These are phyloP conservation scores for Suillus americanus DNA, from an alignment of 768 basidiomycete species.

Conservation along the genomic window DNA sequence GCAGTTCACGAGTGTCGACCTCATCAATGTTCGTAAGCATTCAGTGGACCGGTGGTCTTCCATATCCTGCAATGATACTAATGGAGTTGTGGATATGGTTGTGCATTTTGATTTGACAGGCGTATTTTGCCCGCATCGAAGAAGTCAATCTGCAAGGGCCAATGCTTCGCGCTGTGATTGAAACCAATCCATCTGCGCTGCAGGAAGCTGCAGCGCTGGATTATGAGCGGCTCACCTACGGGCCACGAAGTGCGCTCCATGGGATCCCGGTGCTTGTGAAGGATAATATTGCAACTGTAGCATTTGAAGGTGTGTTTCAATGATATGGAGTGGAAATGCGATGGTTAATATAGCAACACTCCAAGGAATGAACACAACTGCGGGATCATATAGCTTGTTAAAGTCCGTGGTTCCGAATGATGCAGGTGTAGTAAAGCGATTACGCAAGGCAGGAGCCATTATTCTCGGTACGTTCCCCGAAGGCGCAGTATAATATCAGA, in stretches of 20 bases:
- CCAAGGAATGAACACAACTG: conserved; percentile 41
- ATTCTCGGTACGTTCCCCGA: conserved; percentile 25
- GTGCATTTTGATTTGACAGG: conserved; percentile 21
- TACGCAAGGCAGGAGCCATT: conserved; percentile 35
- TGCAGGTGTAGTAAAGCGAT: conserved; percentile 31
- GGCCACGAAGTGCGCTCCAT: conserved; percentile 33
- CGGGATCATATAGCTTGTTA: conserved; percentile 38
- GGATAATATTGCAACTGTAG: conserved; percentile 33
- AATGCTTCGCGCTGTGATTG: conserved; percentile 38
- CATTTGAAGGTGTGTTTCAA: conserved; percentile 21
- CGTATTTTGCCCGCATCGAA: conserved; percentile 42
- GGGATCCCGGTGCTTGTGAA: conserved; percentile 41
- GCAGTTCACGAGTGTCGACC: conserved; percentile 40
- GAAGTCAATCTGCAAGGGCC: conserved; percentile 43
- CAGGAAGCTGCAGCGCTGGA: conserved; percentile 35
- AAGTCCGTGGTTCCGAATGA: conserved; percentile 35
- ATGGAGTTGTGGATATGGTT: not conserved
- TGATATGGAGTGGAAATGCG: too few relatives aligned
- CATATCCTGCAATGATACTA: not conserved
- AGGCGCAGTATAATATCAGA: not conserved
- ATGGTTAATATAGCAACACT: not conserved
- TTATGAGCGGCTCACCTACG: conserved; percentile 26
- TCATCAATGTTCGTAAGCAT: conserved; percentile 34
- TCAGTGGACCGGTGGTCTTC: not conserved
- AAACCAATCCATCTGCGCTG: conserved; percentile 39